Percentiles rank a stretch among this genome's conserved stretches.
Evolutionary conservation across 208 protist genomes (phyloP).

Genomic region (Leishmania braziliensis): DNA sequence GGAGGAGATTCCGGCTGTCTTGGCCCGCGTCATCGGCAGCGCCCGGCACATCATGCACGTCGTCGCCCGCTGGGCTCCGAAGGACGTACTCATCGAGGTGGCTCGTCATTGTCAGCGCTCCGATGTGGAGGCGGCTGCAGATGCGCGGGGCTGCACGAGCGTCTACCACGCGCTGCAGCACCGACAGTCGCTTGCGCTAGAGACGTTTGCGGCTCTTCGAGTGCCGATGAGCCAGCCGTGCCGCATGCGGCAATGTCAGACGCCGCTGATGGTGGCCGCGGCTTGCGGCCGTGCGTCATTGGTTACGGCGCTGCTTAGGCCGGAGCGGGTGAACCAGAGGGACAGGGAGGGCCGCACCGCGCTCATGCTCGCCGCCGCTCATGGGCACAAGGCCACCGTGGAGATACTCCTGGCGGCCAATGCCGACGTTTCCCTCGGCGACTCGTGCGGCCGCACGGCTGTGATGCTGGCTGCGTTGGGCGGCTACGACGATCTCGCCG

Average conservation of each 20-base stretch:
- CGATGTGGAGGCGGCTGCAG: slow-evolving; percentile 65
- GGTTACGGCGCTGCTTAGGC: slow-evolving; percentile 48
- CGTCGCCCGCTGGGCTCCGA: slow-evolving; percentile 43
- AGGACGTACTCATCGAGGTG: slow-evolving; percentile 57
- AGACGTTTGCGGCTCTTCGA: slow-evolving; percentile 54
- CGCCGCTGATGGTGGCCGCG: slow-evolving; percentile 76
- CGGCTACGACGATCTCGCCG: slow-evolving; percentile 72
- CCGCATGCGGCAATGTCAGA: slow-evolving; percentile 49
- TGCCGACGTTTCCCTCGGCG: slow-evolving; percentile 42
- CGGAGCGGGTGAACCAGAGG: slow-evolving; percentile 38
- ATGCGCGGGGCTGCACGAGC: slow-evolving; percentile 57
- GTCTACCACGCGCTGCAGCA: slow-evolving; percentile 73
- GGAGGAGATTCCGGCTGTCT: slow-evolving; percentile 54
- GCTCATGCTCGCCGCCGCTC: slow-evolving; percentile 70
- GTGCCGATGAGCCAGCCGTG: slow-evolving; percentile 54
- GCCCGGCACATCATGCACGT: slow-evolving; percentile 75
- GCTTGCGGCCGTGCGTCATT: slow-evolving; percentile 36
- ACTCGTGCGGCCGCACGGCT: slow-evolving; percentile 64
- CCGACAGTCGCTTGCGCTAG: slow-evolving; percentile 32
- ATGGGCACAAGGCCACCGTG: slow-evolving; percentile 56
- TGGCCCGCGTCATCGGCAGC: slow-evolving; percentile 47
- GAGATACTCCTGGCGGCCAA: slow-evolving; percentile 68
- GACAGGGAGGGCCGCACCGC: slow-evolving; percentile 66
- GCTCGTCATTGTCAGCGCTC: slow-evolving; percentile 50
- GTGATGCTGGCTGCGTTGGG: slow-evolving; percentile 62